A percentile compares a stretch with the other conserved stretches of the same genome.
These are phyloP conservation scores for Cercophora scortea DNA, from an alignment of 495 filamentous ascomycete genomes.

Conservation along the genomic window DNA sequence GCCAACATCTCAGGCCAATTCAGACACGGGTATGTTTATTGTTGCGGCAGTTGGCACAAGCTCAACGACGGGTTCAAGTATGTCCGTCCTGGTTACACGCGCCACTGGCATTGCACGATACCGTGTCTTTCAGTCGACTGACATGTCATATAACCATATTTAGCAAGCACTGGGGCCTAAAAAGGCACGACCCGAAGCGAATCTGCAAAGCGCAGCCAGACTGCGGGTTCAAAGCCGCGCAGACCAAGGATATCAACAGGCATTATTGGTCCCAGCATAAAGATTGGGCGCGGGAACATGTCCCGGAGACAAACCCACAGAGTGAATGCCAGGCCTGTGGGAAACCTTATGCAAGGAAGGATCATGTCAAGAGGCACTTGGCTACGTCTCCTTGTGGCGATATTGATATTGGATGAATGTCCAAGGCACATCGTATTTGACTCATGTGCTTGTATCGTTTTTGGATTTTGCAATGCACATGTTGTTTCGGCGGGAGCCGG, in stretches of 20 bases:
- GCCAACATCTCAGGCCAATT: too few relatives aligned
- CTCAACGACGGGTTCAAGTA: background rate
- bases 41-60: background rate
- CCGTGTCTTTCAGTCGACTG: background rate
- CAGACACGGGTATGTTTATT: background rate
- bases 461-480: too few relatives aligned
- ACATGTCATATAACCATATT: too few relatives aligned
- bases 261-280: background rate
- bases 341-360: background rate
- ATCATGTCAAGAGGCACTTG: background rate
- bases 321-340: background rate
- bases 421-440: too few relatives aligned
- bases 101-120: background rate
- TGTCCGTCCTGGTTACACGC: background rate
- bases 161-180: background rate
- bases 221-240: background rate
- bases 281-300: background rate
- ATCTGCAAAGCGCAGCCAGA: background rate
- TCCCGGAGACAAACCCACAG: background rate
- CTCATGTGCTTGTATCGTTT: too few relatives aligned
- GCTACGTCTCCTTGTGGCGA: too few relatives aligned
- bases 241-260: background rate
- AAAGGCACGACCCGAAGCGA: background rate
- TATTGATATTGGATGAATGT: too few relatives aligned
- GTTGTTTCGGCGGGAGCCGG: too few relatives aligned